phyloP scores from a whole-genome alignment of 2,329 filamentous ascomycete genomes.

The Claviceps sp. region DNA sequence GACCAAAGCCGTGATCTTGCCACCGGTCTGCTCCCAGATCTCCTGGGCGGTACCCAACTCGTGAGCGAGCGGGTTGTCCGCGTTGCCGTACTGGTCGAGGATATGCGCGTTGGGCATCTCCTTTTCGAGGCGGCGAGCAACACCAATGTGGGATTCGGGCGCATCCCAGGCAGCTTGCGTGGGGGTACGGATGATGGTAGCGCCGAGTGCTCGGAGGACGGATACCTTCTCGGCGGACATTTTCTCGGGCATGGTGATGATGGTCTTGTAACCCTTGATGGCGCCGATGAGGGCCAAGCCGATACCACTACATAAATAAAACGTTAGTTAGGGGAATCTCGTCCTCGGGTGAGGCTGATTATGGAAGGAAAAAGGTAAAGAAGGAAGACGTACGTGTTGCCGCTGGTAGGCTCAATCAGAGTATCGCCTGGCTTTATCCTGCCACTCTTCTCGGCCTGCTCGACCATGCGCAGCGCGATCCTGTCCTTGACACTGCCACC shows the following conservation, averaged over 20 bases:
- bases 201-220: conserved; percentile 82
- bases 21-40: conserved; percentile 83
- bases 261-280: conserved; percentile 95
- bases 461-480: conserved; percentile 94
- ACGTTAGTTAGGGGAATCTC: not conserved
- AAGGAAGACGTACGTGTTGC: conserved; percentile 55
- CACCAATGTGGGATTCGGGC: conserved; percentile 93
- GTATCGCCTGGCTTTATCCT: conserved; percentile 96
- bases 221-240: conserved; percentile 98
- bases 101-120: conserved; percentile 97
- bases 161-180: conserved; percentile 91
- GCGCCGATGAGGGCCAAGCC: conserved; percentile 87
- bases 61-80: conserved; percentile 84
- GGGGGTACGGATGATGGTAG: conserved; percentile 94
- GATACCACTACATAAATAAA: conserved; percentile 47
- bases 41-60: conserved; percentile 91
- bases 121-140: conserved; percentile 78
- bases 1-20: conserved; percentile 69
- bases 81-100: conserved; percentile 87
- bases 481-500: conserved; percentile 90
- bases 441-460: conserved; percentile 81
- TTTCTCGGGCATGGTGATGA: conserved; percentile 97
- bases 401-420: conserved; percentile 93
- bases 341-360: too few relatives aligned
- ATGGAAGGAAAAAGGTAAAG: conserved; percentile 6